Evolutionary conservation across 495 filamentous ascomycete species (phyloP), one percentile per base, ranked within the genome.

Genomic region (Tuber indicum): DNA sequence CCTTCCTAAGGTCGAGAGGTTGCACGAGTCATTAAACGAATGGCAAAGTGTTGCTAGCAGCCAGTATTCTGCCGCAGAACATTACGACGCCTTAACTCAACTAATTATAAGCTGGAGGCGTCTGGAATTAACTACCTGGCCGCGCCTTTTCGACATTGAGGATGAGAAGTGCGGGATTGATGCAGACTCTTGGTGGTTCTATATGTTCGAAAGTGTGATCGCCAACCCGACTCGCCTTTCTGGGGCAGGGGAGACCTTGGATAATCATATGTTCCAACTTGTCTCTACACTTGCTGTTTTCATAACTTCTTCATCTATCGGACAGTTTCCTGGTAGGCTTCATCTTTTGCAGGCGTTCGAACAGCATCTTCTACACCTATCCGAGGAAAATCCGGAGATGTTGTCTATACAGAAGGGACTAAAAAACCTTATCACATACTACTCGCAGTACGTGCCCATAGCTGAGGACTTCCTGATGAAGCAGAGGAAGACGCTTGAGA

Each of bases 121-220:
- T 49, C 87, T 98, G 43, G 96, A 99, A 79, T 86, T 99, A 42
- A 90, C 92, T 1, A 96, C 94, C 7, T 99, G 96, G 96, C 91
- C 92, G 32, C 91, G 89, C 52, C 84, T 99, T n/a, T 89, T 99
- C 72, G 93, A 97, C 79, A 88, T 91, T 76, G 96, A 99, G 84
- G 87, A 90, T 21, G 88, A 90, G 78, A 92, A 91, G 78, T 92
- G 89, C 76, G 85, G 90, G 16, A 87, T 91, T 45, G 91, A 93
- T 81, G 94, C 95, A 16, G 90, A 89, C 77, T 90, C 91, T 17
- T 99, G 96, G 95, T 99, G 94, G 93, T 99, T 98, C 82, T 89
- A 98, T 70, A 93, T 94, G 9, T 98, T 97, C 74, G 93, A 97
- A 84, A 92, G 89, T 43, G 89, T 97, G 72, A 87, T 99, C 79